Percentiles rank a stretch among this genome's conserved stretches.
Evolutionary conservation across 1,139 yeast species (phyloP).

Genomic region (Taphrina communis): DNA sequence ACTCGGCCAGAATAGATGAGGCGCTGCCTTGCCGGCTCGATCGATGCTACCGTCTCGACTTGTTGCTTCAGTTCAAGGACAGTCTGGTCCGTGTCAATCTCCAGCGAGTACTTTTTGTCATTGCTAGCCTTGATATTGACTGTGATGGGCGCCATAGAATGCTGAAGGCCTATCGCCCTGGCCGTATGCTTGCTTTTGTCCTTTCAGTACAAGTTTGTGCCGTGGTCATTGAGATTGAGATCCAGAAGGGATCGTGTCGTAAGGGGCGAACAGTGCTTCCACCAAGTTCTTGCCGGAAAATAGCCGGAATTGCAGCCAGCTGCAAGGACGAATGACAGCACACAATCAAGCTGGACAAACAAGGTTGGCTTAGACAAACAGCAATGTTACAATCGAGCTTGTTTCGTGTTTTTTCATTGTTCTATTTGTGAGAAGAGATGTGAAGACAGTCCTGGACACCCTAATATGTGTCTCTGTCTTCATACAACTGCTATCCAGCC

Average conservation of each 20-base stretch:
- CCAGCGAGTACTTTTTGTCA: conserved; percentile 75
- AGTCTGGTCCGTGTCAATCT: conserved; percentile 61
- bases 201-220: neutral
- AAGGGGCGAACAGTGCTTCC: conserved; percentile 19
- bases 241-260: conserved; percentile 6
- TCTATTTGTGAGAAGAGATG: neutral
- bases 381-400: no score
- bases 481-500: neutral
- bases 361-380: no score
- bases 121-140: conserved; percentile 59
- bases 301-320: conserved; percentile 1
- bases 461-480: conserved; percentile 16
- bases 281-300: conserved; percentile 5
- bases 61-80: conserved; percentile 71
- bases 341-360: neutral
- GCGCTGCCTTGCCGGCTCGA: conserved; percentile 79
- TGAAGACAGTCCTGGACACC: conserved; percentile 28
- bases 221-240: neutral
- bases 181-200: neutral
- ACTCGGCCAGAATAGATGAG: conserved; percentile 93
- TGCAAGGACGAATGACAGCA: neutral
- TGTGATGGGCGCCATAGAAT: conserved; percentile 42
- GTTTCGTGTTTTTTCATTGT: no score
- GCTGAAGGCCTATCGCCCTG: neutral
- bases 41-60: conserved; percentile 64